Evolutionary conservation across 148 eudicot genomes (phyloP).

Genomic region (Rhododendron kiyosumense): DNA sequence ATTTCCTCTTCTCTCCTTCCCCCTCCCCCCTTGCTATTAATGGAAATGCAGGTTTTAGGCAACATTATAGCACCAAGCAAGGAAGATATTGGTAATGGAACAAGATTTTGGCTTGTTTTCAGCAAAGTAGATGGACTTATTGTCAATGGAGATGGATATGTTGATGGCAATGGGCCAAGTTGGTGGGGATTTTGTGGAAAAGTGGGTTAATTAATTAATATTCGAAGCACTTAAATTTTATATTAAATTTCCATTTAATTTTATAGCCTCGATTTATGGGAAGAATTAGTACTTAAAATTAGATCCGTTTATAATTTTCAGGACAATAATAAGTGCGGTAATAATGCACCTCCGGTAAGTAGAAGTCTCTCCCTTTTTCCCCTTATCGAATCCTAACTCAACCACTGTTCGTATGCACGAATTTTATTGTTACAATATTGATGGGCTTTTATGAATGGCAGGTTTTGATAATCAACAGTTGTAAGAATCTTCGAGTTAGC

Average conservation of each 20-base stretch:
- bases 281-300: background rate
- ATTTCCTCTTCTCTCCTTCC: background rate
- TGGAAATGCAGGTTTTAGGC: background rate
- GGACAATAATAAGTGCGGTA: background rate
- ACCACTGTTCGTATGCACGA: too few relatives aligned
- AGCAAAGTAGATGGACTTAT: background rate
- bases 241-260: background rate
- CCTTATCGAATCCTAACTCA: too few relatives aligned
- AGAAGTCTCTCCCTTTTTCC: too few relatives aligned
- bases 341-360: background rate
- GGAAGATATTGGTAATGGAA: background rate
- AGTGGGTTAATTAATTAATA: background rate
- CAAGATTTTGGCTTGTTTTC: background rate
- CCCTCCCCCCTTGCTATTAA: background rate
- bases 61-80: background rate
- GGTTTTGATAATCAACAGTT: background rate
- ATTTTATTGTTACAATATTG: background rate
- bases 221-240: background rate
- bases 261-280: background rate
- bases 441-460: background rate
- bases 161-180: constrained; percentile 1
- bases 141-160: background rate
- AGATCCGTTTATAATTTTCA: background rate
- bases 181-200: background rate
- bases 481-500: background rate